Base-by-base conservation (phyloP, 2,329 filamentous ascomycete species). In the Penicillium nordicum region DNA sequence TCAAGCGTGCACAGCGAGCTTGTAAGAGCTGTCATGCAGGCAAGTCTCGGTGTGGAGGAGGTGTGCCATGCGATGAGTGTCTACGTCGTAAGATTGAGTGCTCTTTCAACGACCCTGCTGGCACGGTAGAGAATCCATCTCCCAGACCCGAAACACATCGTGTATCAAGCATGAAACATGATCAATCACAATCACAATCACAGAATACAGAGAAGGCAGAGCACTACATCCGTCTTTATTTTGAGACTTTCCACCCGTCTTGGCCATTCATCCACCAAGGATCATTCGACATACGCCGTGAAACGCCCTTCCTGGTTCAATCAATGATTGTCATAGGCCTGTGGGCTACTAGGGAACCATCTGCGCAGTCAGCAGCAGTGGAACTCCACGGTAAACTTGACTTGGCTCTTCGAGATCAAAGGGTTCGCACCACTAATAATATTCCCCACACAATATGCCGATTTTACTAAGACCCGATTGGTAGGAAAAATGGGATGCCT, bases 261-360 rank as follows among this genome's bases (percentile, higher is more conserved):
- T 72, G 70, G 70, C 58, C 68, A 1, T 70, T 72, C n/a, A 37
- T 72, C 9, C 64, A 69, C 38, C 52, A 44, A 50, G 53, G 32
- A 1, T 51, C 67, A 4, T 72, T 72, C 40, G 40, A 59, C 14
- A 18, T 59, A 0, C 37, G 37, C 9, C 42, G 44, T 3, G 70
- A 72, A 50, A 57, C 59, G 0, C 62, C 66, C 0, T 40, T 72
- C 32, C 62, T 72, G n/a, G 29, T 71, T 3, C 64, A 71, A 23
- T 67, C 69, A 12, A 66, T 71, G 55, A 53, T 67, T 1, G 66
- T 59, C 4, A 63, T 71, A 40, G 69, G 67, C 1, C 30, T 72
- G 30, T 70, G 70, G 68, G 47, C 54, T 8, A 63, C 53, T 3
- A 63, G 58, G 8, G 55, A 65, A 12, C 38, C 47, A 21, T 38